phyloP scores from a whole-genome alignment of 805 yeast genomes.

The Nakazawaea laoshanensis region DNA sequence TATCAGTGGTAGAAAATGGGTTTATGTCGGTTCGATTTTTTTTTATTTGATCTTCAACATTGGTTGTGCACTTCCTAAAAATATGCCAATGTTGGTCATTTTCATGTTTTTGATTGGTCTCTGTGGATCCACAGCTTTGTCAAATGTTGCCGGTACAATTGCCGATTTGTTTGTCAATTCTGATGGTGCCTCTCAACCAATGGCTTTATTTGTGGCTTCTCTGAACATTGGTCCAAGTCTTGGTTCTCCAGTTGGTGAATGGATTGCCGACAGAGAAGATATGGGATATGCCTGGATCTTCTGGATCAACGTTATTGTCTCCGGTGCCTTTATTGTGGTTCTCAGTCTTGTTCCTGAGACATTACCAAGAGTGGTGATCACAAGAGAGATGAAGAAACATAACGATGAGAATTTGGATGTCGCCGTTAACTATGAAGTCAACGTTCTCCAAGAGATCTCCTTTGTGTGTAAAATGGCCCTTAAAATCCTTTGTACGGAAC shows the following conservation, averaged over 20 bases:
- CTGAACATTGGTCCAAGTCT: conserved; percentile 27
- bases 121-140: conserved; percentile 23
- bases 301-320: conserved; percentile 23
- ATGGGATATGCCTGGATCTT: conserved; percentile 25
- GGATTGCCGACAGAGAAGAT: conserved; percentile 19
- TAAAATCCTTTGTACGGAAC: conserved; percentile 25
- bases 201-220: conserved; percentile 24
- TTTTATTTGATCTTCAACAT: conserved; percentile 22
- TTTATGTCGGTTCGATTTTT: conserved; percentile 21
- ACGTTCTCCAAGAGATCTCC: conserved; percentile 19
- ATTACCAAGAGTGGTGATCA: conserved; percentile 25
- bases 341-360: conserved; percentile 24
- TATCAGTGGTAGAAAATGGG: conserved; percentile 28
- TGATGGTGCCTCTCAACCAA: conserved; percentile 26
- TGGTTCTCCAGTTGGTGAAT: conserved; percentile 28
- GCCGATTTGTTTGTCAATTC: conserved; percentile 26
- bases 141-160: conserved; percentile 27
- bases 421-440: conserved; percentile 15
- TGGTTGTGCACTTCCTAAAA: conserved; percentile 25
- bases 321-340: conserved; percentile 16
- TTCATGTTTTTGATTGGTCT: conserved; percentile 23
- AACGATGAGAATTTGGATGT: conserved; percentile 15
- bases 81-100: conserved; percentile 24
- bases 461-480: conserved; percentile 23
- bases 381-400: conserved; percentile 18